Conservation (phyloP, 2,329 filamentous ascomycete genomes). For the Penicillium italicum region DNA sequence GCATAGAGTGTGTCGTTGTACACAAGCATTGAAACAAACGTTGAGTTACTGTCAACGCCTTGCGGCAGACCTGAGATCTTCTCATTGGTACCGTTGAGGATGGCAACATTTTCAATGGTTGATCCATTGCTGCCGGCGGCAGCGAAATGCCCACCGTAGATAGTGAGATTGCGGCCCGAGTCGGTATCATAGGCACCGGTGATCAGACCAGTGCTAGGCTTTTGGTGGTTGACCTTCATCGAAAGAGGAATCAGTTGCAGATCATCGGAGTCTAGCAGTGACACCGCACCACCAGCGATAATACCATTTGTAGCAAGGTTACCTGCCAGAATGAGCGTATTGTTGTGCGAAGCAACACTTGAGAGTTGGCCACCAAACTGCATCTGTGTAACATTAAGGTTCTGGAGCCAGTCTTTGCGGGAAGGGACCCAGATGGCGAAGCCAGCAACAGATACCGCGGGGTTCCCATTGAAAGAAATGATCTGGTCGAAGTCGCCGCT, state of each 20-base stretch:
- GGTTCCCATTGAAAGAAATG: slow-evolving; percentile 60
- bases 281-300: slow-evolving; percentile 67
- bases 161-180: slow-evolving; percentile 71
- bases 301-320: slow-evolving; percentile 73
- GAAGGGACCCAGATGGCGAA: slow-evolving; percentile 93
- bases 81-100: slow-evolving; percentile 74
- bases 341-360: slow-evolving; percentile 60
- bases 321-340: slow-evolving; percentile 70
- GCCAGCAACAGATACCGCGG: slow-evolving; percentile 61
- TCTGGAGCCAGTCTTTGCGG: slow-evolving; percentile 79
- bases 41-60: slow-evolving; percentile 67
- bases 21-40: slow-evolving; percentile 68
- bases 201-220: slow-evolving; percentile 47
- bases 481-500: slow-evolving; percentile 76
- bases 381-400: slow-evolving; percentile 63
- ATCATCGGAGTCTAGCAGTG: slow-evolving; percentile 49
- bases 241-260: slow-evolving; percentile 41
- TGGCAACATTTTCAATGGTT: slow-evolving; percentile 71
- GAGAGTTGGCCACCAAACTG: slow-evolving; percentile 70
- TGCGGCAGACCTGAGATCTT: slow-evolving; percentile 63
- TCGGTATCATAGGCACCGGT: slow-evolving; percentile 73
- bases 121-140: slow-evolving; percentile 66
- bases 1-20: slow-evolving; percentile 69
- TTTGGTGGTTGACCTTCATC: slow-evolving; percentile 48
- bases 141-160: slow-evolving; percentile 83